Evolutionary conservation across 1,139 yeast species (phyloP).

Genomic region (Suhomyces atakaporum): DNA sequence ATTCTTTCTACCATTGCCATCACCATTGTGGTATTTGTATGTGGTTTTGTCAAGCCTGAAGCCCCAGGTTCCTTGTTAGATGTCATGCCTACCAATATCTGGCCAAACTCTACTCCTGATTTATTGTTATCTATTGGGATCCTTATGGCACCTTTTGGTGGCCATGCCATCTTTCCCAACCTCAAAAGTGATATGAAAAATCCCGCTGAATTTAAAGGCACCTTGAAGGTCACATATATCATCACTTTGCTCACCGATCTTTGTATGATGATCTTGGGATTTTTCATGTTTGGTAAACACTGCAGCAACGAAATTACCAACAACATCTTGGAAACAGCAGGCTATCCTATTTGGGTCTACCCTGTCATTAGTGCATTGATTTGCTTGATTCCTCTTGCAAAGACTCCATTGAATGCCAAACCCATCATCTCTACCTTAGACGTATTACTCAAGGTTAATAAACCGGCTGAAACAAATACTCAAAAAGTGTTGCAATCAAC

Average conservation of each 20-base stretch:
- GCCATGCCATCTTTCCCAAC: constrained; percentile 63
- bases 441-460: constrained; percentile 27
- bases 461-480: neutral
- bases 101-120: constrained; percentile 45
- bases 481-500: constrained; percentile 7
- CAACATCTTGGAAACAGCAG: constrained; percentile 65
- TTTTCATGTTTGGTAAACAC: constrained; percentile 78
- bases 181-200: constrained; percentile 59
- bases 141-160: constrained; percentile 63
- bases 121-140: constrained; percentile 55
- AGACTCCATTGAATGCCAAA: constrained; percentile 83
- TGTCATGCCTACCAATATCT: constrained; percentile 48
- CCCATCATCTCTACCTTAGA: constrained; percentile 76
- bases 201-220: constrained; percentile 47
- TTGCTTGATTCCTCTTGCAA: constrained; percentile 83
- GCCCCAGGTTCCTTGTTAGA: constrained; percentile 47
- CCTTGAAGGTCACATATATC: constrained; percentile 39
- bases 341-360: constrained; percentile 71
- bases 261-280: constrained; percentile 78
- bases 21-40: constrained; percentile 39
- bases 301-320: constrained; percentile 85
- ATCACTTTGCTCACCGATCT: constrained; percentile 73
- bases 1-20: constrained; percentile 48
- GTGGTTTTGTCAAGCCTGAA: constrained; percentile 41
- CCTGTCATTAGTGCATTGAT: constrained; percentile 67